These are phyloP conservation scores for Tylopilus plumbeoviolaceoides DNA, from an alignment of 768 basidiomycete species.

Conservation along the genomic window DNA sequence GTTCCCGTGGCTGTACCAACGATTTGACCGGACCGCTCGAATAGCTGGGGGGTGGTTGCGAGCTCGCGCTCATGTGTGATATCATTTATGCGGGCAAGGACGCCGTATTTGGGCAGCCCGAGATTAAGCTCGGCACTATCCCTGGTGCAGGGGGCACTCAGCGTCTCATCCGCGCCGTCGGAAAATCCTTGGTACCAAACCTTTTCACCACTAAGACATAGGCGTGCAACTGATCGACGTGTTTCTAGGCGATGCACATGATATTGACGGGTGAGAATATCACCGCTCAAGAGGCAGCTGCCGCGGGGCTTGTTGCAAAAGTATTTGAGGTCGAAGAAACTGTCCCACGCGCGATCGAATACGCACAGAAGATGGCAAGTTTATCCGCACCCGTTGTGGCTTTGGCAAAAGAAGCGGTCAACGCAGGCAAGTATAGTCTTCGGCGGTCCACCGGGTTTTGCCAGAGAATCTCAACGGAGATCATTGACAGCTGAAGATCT, in stretches of 20 bases:
- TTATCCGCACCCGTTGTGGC: constrained; percentile 30
- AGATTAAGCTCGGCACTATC: constrained; percentile 92
- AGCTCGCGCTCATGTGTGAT: constrained; percentile 94
- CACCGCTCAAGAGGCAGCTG: constrained; percentile 41
- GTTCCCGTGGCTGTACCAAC: too few relatives aligned
- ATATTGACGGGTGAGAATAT: constrained; percentile 48
- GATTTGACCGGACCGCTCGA: constrained; percentile 21
- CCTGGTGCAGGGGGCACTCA: constrained; percentile 95
- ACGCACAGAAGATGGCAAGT: constrained; percentile 32
- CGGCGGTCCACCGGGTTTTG: too few relatives aligned
- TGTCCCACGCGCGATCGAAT: constrained; percentile 42
- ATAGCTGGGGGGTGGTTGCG: constrained; percentile 96
- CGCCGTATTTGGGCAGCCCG: constrained; percentile 92
- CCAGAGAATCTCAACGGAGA: not conserved
- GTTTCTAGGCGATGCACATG: constrained; percentile 49
- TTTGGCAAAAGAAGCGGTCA: constrained; percentile 50
- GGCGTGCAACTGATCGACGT: not conserved
- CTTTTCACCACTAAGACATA: not conserved
- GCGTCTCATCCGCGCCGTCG: constrained; percentile 77
- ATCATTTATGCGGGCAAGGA: constrained; percentile 85
- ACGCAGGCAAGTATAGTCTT: constrained; percentile 32
- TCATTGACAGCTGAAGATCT: constrained; percentile 40
- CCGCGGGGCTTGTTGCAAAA: constrained; percentile 45
- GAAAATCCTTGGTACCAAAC: constrained; percentile 56
- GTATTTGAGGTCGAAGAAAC: constrained; percentile 38